Evolutionary conservation across 306 rosid genomes (phyloP), one percentile per base, ranked within the genome.

Genomic region (Medicago ruthenica): DNA sequence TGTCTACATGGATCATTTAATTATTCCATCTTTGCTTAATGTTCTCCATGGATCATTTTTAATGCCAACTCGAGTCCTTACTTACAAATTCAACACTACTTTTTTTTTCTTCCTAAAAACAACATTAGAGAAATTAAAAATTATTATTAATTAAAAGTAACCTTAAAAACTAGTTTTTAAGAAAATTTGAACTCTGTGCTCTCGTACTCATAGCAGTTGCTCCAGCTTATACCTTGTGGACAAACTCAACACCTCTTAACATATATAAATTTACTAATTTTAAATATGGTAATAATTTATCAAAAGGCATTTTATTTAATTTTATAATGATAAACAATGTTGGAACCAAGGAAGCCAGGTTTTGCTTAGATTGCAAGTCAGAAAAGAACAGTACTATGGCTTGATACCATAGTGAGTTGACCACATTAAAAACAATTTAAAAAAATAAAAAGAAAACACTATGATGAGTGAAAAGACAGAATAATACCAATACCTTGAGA

Each of bases 401-500:
- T 80, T 81, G 85, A 83, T 83, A 80, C 89, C 83, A 53, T 45
- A 65, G 16, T 55, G 75, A 86, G 83, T 86, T 88, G 96, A 90
- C 92, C 67, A 59, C 9, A 57, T 47, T 10, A 14, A 36, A 44
- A 41, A 60, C 7, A 9, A 58, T 50, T 3, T 11, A 55, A 15
- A 18, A 13, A 64, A 31, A 5, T 50, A 8, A 78, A 27, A 24
- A 27, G 39, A 55, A 15, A 47, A 12, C 12, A 42, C 15, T 42
- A 42, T 9, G 48, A 42, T 6, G 17, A 17, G 42, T 37, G 58
- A 22, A 34, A 78, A 71, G 86, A 67, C 78, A 77, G 55, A 75
- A 71, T 74, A 82, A 76, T 85, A 95, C 99, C 99, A 82, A 76
- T 85, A 95, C 99, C 99, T 89, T 92, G 88, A 95, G 98, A 84